Evolutionary conservation across 495 filamentous ascomycete species (phyloP).

Genomic region (Jackrogersella minutella): DNA sequence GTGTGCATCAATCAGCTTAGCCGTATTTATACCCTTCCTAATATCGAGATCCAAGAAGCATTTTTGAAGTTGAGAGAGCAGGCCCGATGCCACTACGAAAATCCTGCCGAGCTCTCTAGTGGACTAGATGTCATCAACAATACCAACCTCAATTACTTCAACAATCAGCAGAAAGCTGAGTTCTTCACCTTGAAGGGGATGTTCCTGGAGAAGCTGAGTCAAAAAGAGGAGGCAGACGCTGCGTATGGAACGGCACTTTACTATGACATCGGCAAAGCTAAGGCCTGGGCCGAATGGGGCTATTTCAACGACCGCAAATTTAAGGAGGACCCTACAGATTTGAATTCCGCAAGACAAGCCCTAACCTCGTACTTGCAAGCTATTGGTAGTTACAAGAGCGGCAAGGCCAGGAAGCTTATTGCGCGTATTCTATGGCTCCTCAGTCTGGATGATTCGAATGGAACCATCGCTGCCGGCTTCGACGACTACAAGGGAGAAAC

Average conservation of each 20-base stretch:
- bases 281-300: conserved; percentile 99
- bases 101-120: conserved; percentile 85
- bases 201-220: conserved; percentile 93
- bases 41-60: conserved; percentile 99
- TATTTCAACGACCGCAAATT: conserved; percentile 96
- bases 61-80: conserved; percentile 98
- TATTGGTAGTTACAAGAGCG: conserved; percentile 92
- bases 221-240: conserved; percentile 88
- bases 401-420: conserved; percentile 95
- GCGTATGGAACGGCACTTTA: conserved; percentile 94
- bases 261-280: conserved; percentile 92
- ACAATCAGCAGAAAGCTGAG: conserved; percentile 93
- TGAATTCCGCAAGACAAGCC: conserved; percentile 84
- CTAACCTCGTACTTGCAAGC: conserved; percentile 97
- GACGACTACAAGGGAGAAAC: conserved; percentile 95
- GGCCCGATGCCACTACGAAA: conserved; percentile 98
- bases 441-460: conserved; percentile 88
- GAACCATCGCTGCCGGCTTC: conserved; percentile 79
- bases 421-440: conserved; percentile 95
- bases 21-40: conserved; percentile 97
- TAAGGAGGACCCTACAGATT: conserved; percentile 83
- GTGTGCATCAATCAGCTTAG: conserved; percentile 97
- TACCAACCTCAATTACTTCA: conserved; percentile 98
- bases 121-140: conserved; percentile 99
- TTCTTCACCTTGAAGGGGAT: conserved; percentile 99